These are phyloP conservation scores for Pelargonium myrrhifolium DNA, from an alignment of 441 rosid genomes.

Conservation along the genomic window DNA sequence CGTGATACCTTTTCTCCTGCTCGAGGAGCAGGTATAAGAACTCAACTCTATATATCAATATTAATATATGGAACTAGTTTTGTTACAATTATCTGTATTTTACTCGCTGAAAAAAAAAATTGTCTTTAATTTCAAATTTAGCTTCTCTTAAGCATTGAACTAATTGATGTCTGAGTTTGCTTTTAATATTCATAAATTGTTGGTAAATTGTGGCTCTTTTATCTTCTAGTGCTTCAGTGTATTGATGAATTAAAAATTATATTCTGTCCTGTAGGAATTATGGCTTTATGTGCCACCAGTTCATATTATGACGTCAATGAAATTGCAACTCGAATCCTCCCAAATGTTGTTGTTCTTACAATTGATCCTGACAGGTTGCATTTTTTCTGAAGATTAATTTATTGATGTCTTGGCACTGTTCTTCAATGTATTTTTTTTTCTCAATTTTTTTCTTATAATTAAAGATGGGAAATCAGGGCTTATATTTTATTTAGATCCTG, in stretches of 20 bases:
- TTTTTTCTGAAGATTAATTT: conserved; percentile 15
- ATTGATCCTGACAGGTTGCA: conserved; percentile 88
- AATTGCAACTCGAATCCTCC: conserved; percentile 92
- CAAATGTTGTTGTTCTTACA: conserved; percentile 76
- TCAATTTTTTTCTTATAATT: background rate
- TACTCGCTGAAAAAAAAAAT: background rate
- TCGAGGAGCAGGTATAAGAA: conserved; percentile 88
- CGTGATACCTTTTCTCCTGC: conserved; percentile 97
- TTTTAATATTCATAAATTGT: conserved; percentile 5
- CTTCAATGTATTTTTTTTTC: background rate
- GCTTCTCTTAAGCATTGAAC: conserved; percentile 1
- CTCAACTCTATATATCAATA: conserved; percentile 6
- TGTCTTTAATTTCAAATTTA: background rate
- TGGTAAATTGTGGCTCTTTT: conserved; percentile 8
- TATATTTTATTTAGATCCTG: background rate
- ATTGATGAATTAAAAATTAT: conserved; percentile 17
- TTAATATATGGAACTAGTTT: conserved; percentile 10
- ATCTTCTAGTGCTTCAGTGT: background rate
- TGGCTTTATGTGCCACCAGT: conserved; percentile 96
- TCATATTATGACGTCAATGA: conserved; percentile 79
- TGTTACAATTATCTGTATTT: background rate
- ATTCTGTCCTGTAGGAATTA: conserved; percentile 51
- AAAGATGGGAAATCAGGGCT: background rate
- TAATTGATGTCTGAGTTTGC: conserved; percentile 1
- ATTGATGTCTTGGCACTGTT: conserved; percentile 8